A percentile compares a stretch with the other conserved stretches of the same genome.
Evolutionary conservation across 305 asterid genomes (phyloP).

Genomic region (Plantago lanceolata): DNA sequence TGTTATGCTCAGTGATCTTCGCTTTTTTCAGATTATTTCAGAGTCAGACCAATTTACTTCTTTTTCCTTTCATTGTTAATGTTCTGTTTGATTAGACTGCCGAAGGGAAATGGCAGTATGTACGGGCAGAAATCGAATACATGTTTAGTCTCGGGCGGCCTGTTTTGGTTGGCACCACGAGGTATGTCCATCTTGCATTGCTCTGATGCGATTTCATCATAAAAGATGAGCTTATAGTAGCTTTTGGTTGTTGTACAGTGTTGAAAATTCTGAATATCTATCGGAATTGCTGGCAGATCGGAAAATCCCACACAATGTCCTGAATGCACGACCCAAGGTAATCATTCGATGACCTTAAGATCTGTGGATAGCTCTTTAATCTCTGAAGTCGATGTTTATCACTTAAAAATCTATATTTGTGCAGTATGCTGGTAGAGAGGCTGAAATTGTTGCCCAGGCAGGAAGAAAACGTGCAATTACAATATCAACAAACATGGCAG

Average conservation of each 20-base stretch:
- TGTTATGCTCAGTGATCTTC: neutral
- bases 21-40: conserved; percentile 11
- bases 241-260: conserved; percentile 54
- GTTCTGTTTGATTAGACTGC: conserved; percentile 58
- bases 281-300: conserved; percentile 65
- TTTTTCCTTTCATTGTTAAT: conserved; percentile 23
- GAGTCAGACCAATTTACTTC: conserved; percentile 26
- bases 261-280: conserved; percentile 83
- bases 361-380: conserved; percentile 11
- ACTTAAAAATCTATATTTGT: conserved; percentile 24
- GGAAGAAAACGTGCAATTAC: conserved; percentile 95
- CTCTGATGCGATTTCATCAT: conserved; percentile 8
- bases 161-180: conserved; percentile 88
- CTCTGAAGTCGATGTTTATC: conserved; percentile 1
- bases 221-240: conserved; percentile 17
- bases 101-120: conserved; percentile 87
- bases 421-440: conserved; percentile 99
- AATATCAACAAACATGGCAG: conserved; percentile 98
- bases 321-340: conserved; percentile 98
- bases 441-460: conserved; percentile 96
- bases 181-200: conserved; percentile 42
- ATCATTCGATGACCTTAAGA: conserved; percentile 10
- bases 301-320: conserved; percentile 86
- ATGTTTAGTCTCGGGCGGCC: conserved; percentile 93
- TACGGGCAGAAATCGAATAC: conserved; percentile 69